phyloP scores from a whole-genome alignment of 257 asterid genomes.

The Lavandula angustifolia region DNA sequence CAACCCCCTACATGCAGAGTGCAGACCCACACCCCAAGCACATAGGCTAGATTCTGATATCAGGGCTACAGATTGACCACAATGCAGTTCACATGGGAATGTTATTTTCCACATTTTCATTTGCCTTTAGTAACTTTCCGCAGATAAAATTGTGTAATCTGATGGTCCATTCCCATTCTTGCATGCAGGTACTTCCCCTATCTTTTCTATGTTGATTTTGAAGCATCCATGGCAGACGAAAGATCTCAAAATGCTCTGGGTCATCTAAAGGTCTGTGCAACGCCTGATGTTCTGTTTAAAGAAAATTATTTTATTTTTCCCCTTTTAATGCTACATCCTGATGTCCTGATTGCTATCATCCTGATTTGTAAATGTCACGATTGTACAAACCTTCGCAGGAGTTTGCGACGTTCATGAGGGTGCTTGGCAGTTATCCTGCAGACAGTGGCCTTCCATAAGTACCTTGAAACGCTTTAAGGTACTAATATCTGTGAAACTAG shows the following conservation, averaged over 20 bases:
- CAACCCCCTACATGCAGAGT: neutral
- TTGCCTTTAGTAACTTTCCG: neutral
- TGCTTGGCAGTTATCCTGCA: conserved; percentile 95
- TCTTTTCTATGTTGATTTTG: conserved; percentile 96
- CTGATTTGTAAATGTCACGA: conserved; percentile 5
- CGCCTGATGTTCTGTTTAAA: conserved; percentile 15
- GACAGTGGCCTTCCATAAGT: conserved; percentile 69
- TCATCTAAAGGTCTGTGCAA: conserved; percentile 66
- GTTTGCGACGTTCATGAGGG: conserved; percentile 89
- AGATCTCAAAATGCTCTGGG: conserved; percentile 97
- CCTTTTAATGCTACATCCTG: neutral
- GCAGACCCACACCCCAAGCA: neutral
- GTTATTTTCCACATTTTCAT: conserved; percentile 14
- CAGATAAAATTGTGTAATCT: conserved; percentile 27
- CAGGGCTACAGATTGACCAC: conserved; percentile 1
- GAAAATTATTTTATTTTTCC: neutral
- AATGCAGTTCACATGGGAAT: conserved; percentile 2
- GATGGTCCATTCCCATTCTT: conserved; percentile 11
- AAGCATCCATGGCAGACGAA: conserved; percentile 99
- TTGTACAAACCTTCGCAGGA: conserved; percentile 57
- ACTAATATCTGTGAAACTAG: too few species aligned
- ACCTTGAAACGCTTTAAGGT: conserved; percentile 13
- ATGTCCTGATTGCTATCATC: conserved; percentile 14
- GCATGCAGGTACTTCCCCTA: conserved; percentile 84
- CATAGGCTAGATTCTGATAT: neutral